Evolutionary conservation across 2,329 filamentous ascomycete species (phyloP).

Genomic region (Colletotrichum sansevieriae): DNA sequence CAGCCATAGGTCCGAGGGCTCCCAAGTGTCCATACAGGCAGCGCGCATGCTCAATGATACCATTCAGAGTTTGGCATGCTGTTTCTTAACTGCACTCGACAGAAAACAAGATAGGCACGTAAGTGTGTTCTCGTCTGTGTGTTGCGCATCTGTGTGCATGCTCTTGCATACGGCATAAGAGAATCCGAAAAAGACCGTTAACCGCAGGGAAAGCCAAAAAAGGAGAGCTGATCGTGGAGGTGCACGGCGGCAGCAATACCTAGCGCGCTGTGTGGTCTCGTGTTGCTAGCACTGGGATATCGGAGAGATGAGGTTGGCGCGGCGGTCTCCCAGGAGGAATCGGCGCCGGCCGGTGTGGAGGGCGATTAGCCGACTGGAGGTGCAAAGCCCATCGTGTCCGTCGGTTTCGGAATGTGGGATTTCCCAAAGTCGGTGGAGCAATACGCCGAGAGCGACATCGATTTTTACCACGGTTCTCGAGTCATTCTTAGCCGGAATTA

Average conservation of each 20-base stretch:
- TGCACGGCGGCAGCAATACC: conserved; percentile 11
- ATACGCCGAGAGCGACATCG: conserved; percentile 14
- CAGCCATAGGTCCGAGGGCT: conserved; percentile 14
- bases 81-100: conserved; percentile 14
- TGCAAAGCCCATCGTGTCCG: background rate
- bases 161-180: conserved; percentile 12
- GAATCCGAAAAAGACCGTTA: conserved; percentile 2
- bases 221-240: background rate
- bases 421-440: conserved; percentile 7
- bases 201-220: background rate
- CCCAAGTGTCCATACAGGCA: conserved; percentile 10
- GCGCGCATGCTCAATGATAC: conserved; percentile 1
- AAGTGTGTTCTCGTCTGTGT: conserved; percentile 5
- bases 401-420: conserved; percentile 15
- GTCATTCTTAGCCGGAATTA: background rate
- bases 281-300: conserved; percentile 10
- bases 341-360: conserved; percentile 31
- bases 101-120: background rate
- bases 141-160: background rate
- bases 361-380: conserved; percentile 7
- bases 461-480: conserved; percentile 5
- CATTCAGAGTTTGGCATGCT: conserved; percentile 22
- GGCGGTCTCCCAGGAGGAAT: conserved; percentile 21
- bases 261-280: conserved; percentile 26
- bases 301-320: conserved; percentile 22